Conservation (phyloP, 495 filamentous ascomycete genomes). For the Xylaria intraflava region DNA sequence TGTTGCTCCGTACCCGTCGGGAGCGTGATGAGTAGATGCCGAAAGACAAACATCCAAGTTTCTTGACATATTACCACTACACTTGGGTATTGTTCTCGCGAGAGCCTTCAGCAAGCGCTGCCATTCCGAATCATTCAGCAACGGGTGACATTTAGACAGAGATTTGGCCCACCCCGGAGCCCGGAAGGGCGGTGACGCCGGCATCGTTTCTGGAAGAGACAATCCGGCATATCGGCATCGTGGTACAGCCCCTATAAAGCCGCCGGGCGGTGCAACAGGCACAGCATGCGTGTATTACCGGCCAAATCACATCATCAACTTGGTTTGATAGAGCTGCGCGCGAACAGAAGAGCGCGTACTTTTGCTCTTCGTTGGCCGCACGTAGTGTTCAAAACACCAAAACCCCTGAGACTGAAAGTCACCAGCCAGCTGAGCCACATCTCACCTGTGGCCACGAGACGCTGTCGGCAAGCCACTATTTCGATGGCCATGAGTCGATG, state of each 20-base stretch:
- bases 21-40: not conserved
- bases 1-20: not conserved
- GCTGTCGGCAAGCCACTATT: no score
- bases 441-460: no score
- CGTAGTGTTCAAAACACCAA: no score
- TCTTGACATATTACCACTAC: not conserved
- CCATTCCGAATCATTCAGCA: not conserved
- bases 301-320: not conserved
- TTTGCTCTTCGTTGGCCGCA: no score
- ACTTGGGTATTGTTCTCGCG: not conserved
- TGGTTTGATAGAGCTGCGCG: not conserved
- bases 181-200: slow-evolving; percentile 18
- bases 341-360: not conserved
- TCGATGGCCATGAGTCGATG: no score
- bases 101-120: not conserved
- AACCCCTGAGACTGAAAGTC: no score
- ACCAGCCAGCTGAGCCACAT: no score
- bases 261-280: not conserved
- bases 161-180: slow-evolving; percentile 14
- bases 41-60: not conserved
- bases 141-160: not conserved
- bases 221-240: not conserved
- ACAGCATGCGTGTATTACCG: not conserved
- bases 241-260: not conserved
- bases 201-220: not conserved